A percentile compares a stretch with the other conserved stretches of the same genome.
These are phyloP conservation scores for Neurospora sp. DNA, from an alignment of 495 filamentous ascomycete species.

Conservation along the genomic window DNA sequence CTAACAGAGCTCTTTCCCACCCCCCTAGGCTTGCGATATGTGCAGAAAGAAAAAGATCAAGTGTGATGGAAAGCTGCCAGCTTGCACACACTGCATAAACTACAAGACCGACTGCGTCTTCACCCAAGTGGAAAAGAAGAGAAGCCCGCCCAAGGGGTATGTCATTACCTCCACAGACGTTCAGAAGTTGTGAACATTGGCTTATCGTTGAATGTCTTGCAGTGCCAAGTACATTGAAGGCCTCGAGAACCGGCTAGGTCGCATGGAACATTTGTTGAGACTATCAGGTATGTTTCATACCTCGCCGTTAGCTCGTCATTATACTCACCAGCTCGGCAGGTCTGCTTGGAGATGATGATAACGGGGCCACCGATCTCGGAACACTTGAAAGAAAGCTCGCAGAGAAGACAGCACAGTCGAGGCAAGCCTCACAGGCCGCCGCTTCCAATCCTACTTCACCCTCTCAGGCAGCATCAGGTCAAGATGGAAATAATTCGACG, in stretches of 20 bases:
- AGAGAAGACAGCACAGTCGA: conserved; percentile 45
- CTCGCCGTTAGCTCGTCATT: not conserved
- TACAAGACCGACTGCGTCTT: conserved; percentile 98
- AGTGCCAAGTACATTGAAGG: conserved; percentile 98
- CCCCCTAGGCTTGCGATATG: conserved; percentile 84
- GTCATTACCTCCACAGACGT: not conserved
- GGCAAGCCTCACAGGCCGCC: conserved; percentile 31
- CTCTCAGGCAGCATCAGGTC: conserved; percentile 31
- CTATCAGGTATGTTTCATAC: conserved; percentile 52
- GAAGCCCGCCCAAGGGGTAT: conserved; percentile 94
- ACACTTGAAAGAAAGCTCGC: conserved; percentile 74
- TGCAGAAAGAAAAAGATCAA: conserved; percentile 99
- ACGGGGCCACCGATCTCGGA: conserved; percentile 79
- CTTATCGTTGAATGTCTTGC: conserved; percentile 16
- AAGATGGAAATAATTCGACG: conserved; percentile 42
- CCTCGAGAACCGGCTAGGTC: conserved; percentile 82
- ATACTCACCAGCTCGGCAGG: conserved; percentile 25
- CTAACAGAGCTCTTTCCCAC: conserved; percentile 8
- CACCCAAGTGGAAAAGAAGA: conserved; percentile 97
- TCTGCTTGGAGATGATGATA: conserved; percentile 76
- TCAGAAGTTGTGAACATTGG: not conserved
- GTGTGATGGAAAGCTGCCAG: conserved; percentile 92
- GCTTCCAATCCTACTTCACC: conserved; percentile 37
- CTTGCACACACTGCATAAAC: conserved; percentile 93
- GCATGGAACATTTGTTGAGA: conserved; percentile 86